Evolutionary conservation across 129 eudicot genomes (phyloP).

Genomic region (Pseudognaphalium luteoalbum): DNA sequence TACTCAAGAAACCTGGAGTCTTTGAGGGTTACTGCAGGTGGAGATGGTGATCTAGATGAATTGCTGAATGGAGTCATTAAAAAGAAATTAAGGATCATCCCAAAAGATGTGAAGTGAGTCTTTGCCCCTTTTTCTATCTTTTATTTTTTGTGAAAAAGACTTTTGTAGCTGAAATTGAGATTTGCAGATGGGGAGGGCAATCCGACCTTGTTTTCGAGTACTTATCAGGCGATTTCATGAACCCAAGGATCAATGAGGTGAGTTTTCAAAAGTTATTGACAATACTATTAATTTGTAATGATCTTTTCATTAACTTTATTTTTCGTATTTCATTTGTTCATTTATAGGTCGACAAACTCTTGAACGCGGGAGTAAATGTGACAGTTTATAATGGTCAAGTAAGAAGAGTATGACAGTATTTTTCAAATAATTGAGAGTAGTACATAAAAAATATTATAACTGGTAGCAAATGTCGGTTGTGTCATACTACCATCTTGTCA

Average conservation of each 20-base stretch:
- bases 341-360: constrained; percentile 54
- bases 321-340: neutral
- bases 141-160: neutral
- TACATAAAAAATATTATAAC: neutral
- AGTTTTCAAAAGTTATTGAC: neutral
- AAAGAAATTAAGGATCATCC: constrained; percentile 49
- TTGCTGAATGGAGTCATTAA: constrained; percentile 51
- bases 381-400: constrained; percentile 66
- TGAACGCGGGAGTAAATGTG: constrained; percentile 52
- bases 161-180: neutral
- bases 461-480: constrained; percentile 4
- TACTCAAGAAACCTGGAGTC: constrained; percentile 42
- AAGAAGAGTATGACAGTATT: constrained; percentile 15
- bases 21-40: constrained; percentile 27
- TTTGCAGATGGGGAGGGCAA: constrained; percentile 54
- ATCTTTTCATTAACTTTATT: constrained; percentile 6
- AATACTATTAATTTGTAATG: neutral
- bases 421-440: neutral
- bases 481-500: neutral
- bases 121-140: neutral
- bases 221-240: constrained; percentile 53
- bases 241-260: constrained; percentile 51
- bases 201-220: constrained; percentile 33
- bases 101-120: constrained; percentile 42
- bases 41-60: constrained; percentile 26